Evolutionary conservation across 768 basidiomycete species (phyloP).

Genomic region (Trametes villosa): DNA sequence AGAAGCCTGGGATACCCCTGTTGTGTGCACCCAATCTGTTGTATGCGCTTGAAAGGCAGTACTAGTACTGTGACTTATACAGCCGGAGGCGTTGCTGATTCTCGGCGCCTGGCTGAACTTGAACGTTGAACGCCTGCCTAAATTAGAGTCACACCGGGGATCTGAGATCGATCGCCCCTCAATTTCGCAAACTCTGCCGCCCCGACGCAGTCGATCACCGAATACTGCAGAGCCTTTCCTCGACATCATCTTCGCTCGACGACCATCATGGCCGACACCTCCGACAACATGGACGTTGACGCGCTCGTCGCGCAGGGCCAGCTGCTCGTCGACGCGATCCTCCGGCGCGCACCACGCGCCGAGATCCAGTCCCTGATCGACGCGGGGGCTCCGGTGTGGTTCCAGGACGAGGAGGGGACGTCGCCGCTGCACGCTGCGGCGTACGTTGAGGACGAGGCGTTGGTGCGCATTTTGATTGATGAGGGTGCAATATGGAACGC

Average conservation of each 20-base stretch:
- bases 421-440: constrained; percentile 89
- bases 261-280: neutral
- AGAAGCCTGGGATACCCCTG: neutral
- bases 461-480: constrained; percentile 71
- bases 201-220: too few relatives aligned
- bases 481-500: constrained; percentile 92
- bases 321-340: constrained; percentile 60
- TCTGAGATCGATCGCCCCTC: constrained; percentile 16
- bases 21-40: too few relatives aligned
- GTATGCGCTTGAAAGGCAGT: too few relatives aligned
- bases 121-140: constrained; percentile 2
- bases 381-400: constrained; percentile 85
- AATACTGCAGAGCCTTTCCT: too few relatives aligned
- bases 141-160: neutral
- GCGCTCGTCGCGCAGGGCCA: constrained; percentile 51
- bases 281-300: constrained; percentile 28
- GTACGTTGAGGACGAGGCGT: constrained; percentile 64
- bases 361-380: constrained; percentile 56
- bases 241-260: too few relatives aligned
- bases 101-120: neutral
- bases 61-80: too few relatives aligned
- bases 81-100: too few relatives aligned
- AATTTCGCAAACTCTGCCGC: neutral
- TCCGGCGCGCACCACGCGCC: constrained; percentile 49
- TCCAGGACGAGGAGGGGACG: constrained; percentile 79